A percentile compares a stretch with the other conserved stretches of the same genome.
phyloP scores from a whole-genome alignment of 2,329 filamentous ascomycete genomes.

The Xylariaceae sp. region DNA sequence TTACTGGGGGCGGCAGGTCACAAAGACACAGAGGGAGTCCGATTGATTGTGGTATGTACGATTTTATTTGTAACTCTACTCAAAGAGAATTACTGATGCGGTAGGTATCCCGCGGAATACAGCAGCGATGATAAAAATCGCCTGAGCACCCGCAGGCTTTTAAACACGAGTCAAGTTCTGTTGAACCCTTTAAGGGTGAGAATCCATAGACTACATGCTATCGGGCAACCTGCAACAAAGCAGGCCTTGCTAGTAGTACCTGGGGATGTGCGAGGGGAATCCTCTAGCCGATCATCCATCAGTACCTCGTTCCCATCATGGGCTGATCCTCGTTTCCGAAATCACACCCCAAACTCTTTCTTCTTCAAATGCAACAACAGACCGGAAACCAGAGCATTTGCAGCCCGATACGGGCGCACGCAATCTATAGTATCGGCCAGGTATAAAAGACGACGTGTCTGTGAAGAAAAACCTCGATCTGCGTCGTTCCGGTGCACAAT shows the following conservation, averaged over 20 bases:
- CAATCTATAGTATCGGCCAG: constrained; percentile 32
- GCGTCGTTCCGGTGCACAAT: constrained; percentile 25
- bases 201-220: too few species aligned
- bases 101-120: too few species aligned
- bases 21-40: too few species aligned
- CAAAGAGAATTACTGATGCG: too few species aligned
- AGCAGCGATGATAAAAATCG: too few species aligned
- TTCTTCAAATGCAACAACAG: constrained; percentile 39
- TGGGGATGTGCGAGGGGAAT: background rate
- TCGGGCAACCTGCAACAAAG: too few species aligned
- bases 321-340: constrained; percentile 9
- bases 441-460: constrained; percentile 27
- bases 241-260: constrained; percentile 4
- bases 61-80: too few species aligned
- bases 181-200: too few species aligned
- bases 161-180: too few species aligned
- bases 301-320: background rate
- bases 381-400: constrained; percentile 38
- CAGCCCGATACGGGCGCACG: constrained; percentile 27
- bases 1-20: too few species aligned
- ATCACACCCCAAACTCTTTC: constrained; percentile 5
- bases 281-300: background rate
- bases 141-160: too few species aligned
- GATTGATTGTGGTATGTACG: too few species aligned
- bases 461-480: constrained; percentile 27